Evolutionary conservation across 2,329 filamentous ascomycete species (phyloP), one percentile per base, ranked within the genome.

Genomic region (Penicillium sp.): DNA sequence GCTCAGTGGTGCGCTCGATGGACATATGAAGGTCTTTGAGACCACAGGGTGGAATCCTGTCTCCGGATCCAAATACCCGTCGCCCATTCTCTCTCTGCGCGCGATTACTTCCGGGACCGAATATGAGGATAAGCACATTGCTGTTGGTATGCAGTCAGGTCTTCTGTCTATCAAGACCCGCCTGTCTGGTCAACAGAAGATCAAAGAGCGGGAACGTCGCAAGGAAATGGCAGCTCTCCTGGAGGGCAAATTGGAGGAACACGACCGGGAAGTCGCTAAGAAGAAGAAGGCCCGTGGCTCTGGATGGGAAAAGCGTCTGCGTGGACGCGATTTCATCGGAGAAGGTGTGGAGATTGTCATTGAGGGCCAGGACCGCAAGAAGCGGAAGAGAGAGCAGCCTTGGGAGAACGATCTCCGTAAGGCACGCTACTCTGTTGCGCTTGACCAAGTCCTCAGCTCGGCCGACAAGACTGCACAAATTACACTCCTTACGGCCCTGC

Each of bases 1-100:
- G 55, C 84, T 99, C 52, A 92, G 88, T 62, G 94, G 92, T 74
- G 92, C 88, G 20, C 81, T 99, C 44, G 94, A 99, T 73, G 95
- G 94, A 10, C 94, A 97, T 75, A 87, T 97, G 77, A 99, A 99
- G 77, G 86, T 99, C 38, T 97, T 96, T 68, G 93, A 97, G 76
- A 97, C 92, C 1, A 87, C 87, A 1, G 88, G 85, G 49, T 99
- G 94, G 94, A 96, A 97, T 70, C 90, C 97, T 8, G 92, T 97
- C n/a, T 89, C 90, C 38, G 93, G 90, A 50, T 86, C 89, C 58
- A 99, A 97, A 76, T 99, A 97, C 75, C 88, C 91, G 5, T 89
- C 91, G 2, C 94, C 94, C 1, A 89, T 99, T 56, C 84, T 99
- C 13, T 89, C 91, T 10, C 82, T 97, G 57, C 85, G 83, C 57